These are phyloP conservation scores for Nemania bipapillata DNA, from an alignment of 2,329 filamentous ascomycete species.

Conservation along the genomic window DNA sequence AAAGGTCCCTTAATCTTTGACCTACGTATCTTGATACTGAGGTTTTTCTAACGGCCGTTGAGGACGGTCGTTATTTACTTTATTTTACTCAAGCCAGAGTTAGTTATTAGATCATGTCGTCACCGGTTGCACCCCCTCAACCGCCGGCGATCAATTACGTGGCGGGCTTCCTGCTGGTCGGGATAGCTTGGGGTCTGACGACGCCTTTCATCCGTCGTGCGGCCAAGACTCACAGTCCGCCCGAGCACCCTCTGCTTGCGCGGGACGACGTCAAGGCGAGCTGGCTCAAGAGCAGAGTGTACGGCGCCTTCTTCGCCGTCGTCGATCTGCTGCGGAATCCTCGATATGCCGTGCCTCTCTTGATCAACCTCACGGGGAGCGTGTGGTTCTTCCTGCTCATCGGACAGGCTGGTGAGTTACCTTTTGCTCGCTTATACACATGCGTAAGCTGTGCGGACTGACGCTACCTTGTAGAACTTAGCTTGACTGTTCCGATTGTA, in stretches of 20 bases:
- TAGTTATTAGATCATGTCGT: constrained; percentile 40
- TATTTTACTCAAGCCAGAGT: background rate
- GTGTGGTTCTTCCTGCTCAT: constrained; percentile 97
- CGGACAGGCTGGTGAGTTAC: constrained; percentile 81
- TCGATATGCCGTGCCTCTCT: constrained; percentile 82
- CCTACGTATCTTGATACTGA: too few relatives aligned
- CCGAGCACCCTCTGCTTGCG: constrained; percentile 66
- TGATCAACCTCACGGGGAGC: constrained; percentile 90
- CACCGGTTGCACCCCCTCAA: constrained; percentile 45
- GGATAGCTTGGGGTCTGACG: constrained; percentile 91
- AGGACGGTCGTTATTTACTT: background rate
- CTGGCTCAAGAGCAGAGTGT: constrained; percentile 70
- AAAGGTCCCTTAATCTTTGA: too few relatives aligned
- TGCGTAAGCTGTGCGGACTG: constrained; percentile 4
- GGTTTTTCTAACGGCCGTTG: background rate
- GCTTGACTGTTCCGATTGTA: constrained; percentile 91
- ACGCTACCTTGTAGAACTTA: constrained; percentile 71
- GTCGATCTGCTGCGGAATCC: constrained; percentile 82
- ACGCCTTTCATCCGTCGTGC: constrained; percentile 91
- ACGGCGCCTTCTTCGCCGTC: constrained; percentile 77
- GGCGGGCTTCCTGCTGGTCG: constrained; percentile 88
- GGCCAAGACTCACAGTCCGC: constrained; percentile 77
- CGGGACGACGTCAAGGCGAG: constrained; percentile 64
- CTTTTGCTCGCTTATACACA: background rate
- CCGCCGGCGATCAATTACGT: constrained; percentile 80